phyloP scores from a whole-genome alignment of 768 basidiomycete genomes.

The Leccinum uliginosum region DNA sequence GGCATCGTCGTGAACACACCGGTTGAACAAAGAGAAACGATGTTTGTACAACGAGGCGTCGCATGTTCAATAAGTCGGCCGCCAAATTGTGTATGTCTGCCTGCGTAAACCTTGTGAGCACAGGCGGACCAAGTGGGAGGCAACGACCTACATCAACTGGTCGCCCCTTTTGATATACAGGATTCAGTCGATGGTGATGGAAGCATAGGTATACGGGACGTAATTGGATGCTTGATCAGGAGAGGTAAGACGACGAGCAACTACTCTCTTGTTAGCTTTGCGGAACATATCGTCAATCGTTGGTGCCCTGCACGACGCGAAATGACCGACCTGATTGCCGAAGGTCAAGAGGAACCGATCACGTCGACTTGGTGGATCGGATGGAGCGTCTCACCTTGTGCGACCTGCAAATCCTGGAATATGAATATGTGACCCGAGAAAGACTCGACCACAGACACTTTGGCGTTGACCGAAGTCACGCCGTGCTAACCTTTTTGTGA shows the following conservation, averaged over 20 bases:
- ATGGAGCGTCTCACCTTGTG: constrained; percentile 56
- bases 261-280: constrained; percentile 88
- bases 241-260: constrained; percentile 86
- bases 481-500: constrained; percentile 58
- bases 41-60: too few relatives aligned
- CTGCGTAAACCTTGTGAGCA: constrained; percentile 60
- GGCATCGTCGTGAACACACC: constrained; percentile 52
- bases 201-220: constrained; percentile 93
- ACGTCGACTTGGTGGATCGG: constrained; percentile 95
- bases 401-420: constrained; percentile 80
- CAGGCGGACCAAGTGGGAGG: neutral
- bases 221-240: constrained; percentile 87
- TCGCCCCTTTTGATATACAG: constrained; percentile 82
- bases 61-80: constrained; percentile 57
- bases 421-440: constrained; percentile 91
- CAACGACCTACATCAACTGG: constrained; percentile 59
- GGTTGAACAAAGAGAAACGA: neutral
- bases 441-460: constrained; percentile 93
- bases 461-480: constrained; percentile 87
- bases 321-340: constrained; percentile 75
- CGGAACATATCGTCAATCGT: neutral
- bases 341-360: constrained; percentile 94
- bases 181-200: constrained; percentile 96
- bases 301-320: neutral
- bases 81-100: constrained; percentile 84